Percentiles rank a stretch among this genome's conserved stretches.
phyloP scores from a whole-genome alignment of 2,329 filamentous ascomycete species.

The Aspergillus sp. region DNA sequence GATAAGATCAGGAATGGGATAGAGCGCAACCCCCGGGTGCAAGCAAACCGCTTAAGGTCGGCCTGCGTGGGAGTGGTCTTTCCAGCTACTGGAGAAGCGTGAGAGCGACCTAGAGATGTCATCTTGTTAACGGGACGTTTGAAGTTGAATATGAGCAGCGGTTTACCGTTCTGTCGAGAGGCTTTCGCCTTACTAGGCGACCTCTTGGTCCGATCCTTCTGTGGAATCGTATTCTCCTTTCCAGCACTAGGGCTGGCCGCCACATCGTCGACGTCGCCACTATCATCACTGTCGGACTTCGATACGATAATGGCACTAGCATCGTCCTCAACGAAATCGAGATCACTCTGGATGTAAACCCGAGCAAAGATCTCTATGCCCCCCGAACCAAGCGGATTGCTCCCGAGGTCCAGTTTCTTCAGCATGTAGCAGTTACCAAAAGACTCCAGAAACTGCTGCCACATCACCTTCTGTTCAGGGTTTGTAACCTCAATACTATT shows the following conservation, averaged over 20 bases:
- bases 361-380: constrained; percentile 44
- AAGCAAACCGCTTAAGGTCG: constrained; percentile 22
- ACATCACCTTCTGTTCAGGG: constrained; percentile 32
- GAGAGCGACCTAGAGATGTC: constrained; percentile 6
- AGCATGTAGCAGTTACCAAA: constrained; percentile 41
- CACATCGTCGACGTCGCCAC: constrained; percentile 4
- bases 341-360: constrained; percentile 35
- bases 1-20: constrained; percentile 30
- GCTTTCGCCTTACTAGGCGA: constrained; percentile 13
- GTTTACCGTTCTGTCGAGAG: constrained; percentile 9
- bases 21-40: constrained; percentile 29
- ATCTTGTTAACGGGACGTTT: constrained; percentile 1
- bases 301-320: constrained; percentile 10
- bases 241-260: constrained; percentile 7
- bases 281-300: constrained; percentile 1
- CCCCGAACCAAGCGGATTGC: constrained; percentile 37
- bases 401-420: constrained; percentile 41
- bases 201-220: constrained; percentile 7
- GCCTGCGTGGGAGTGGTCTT: constrained; percentile 2
- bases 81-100: not conserved
- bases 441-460: constrained; percentile 40
- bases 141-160: not conserved
- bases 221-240: constrained; percentile 12
- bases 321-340: constrained; percentile 27
- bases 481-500: constrained; percentile 40